Conservation (phyloP, 129 eudicot genomes). For the Ambrosia trifida region DNA sequence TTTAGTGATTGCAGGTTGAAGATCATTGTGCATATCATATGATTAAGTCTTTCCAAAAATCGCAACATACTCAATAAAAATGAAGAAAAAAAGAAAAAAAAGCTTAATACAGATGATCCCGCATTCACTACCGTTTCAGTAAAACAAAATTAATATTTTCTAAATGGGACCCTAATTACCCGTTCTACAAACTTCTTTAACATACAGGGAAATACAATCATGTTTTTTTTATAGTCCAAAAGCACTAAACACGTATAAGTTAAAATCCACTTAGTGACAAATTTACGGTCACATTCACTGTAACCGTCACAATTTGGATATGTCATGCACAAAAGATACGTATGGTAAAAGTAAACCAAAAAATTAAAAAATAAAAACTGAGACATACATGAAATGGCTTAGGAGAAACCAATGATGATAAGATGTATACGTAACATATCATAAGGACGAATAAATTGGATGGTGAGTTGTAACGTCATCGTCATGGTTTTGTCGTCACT, state of each 20-base stretch:
- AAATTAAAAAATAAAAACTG: not conserved
- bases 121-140: not conserved
- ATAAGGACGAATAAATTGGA: constrained; percentile 23
- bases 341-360: not conserved
- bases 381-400: not conserved
- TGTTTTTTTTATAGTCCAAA: not conserved
- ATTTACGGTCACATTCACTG: not conserved
- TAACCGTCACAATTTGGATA: not conserved
- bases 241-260: not conserved
- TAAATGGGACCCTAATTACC: not conserved
- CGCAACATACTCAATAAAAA: too few relatives aligned
- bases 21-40: too few relatives aligned
- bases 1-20: too few relatives aligned
- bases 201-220: not conserved
- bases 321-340: not conserved
- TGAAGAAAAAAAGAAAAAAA: too few relatives aligned
- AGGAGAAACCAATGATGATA: constrained; percentile 25
- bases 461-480: constrained; percentile 33
- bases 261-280: not conserved
- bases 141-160: not conserved
- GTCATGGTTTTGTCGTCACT: constrained; percentile 25
- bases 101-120: too few relatives aligned
- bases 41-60: too few relatives aligned
- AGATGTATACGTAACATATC: constrained; percentile 23
- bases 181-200: not conserved